Conservation (phyloP, 495 filamentous ascomycete genomes). For the Hypoxylon crocopeplum region DNA sequence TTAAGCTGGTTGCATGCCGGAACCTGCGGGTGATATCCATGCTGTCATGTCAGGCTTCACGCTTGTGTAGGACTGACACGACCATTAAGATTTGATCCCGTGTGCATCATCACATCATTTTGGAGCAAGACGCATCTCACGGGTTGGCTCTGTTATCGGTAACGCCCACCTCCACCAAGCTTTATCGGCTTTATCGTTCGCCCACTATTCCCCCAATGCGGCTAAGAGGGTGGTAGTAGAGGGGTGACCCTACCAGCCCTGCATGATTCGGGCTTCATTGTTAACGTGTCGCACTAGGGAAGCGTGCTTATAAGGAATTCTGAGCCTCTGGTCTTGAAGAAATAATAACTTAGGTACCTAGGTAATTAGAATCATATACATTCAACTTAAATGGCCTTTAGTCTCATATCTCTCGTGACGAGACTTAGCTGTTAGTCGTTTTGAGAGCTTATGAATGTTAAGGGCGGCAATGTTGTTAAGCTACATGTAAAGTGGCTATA, state of each 20-base stretch:
- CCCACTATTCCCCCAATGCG: conserved; percentile 9
- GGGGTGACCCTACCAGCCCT: conserved; percentile 24
- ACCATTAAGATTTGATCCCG: conserved; percentile 36
- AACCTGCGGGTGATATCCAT: conserved; percentile 31
- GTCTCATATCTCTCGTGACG: too few species aligned
- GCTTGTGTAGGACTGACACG: conserved; percentile 7
- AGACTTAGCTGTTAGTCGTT: too few species aligned
- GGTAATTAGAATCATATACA: too few species aligned
- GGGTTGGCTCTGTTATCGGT: conserved; percentile 21
- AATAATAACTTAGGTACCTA: too few species aligned
- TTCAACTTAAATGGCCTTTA: too few species aligned
- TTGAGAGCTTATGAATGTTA: too few species aligned
- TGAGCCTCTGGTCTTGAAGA: too few species aligned
- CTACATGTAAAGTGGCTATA: too few species aligned
- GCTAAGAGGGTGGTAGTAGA: conserved; percentile 20
- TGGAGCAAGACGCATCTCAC: conserved; percentile 15
- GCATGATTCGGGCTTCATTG: background rate
- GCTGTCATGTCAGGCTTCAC: conserved; percentile 27
- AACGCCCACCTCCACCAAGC: conserved; percentile 13
- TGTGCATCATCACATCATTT: conserved; percentile 35
- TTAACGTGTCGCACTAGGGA: background rate
- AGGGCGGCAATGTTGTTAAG: too few species aligned
- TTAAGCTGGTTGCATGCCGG: conserved; percentile 17
- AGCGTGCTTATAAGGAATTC: too few species aligned
- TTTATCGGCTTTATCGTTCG: conserved; percentile 22